Percentiles rank a stretch among this genome's conserved stretches.
phyloP scores from a whole-genome alignment of 1,139 yeast genomes.

The Candida sp. region DNA sequence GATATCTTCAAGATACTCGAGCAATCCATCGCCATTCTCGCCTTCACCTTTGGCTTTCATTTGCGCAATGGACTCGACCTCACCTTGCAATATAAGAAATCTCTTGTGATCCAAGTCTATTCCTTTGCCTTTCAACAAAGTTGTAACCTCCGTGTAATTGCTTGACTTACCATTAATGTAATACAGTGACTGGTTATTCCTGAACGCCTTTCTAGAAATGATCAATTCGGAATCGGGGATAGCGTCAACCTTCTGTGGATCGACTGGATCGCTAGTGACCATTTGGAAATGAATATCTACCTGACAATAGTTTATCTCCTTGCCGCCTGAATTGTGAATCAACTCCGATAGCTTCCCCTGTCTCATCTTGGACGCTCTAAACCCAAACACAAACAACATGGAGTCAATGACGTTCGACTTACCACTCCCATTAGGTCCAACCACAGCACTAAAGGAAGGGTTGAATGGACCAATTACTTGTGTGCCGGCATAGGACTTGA shows the following conservation, averaged over 20 bases:
- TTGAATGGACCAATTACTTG: constrained; percentile 96
- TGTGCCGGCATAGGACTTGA: constrained; percentile 96
- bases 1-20: constrained; percentile 95
- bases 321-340: constrained; percentile 80
- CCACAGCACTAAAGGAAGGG: constrained; percentile 93
- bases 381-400: constrained; percentile 94
- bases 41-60: constrained; percentile 98
- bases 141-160: constrained; percentile 81
- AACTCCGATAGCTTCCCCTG: constrained; percentile 91
- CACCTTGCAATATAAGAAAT: constrained; percentile 95
- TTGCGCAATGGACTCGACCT: constrained; percentile 97
- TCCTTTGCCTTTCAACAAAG: constrained; percentile 77
- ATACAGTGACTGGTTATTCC: constrained; percentile 80
- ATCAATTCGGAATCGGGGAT: constrained; percentile 65
- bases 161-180: constrained; percentile 73
- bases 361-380: constrained; percentile 96
- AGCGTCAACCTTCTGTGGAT: constrained; percentile 40
- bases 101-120: constrained; percentile 95
- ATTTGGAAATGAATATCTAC: constrained; percentile 94
- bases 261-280: constrained; percentile 61
- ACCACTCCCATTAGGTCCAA: constrained; percentile 99
- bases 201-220: constrained; percentile 79
- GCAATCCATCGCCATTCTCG: constrained; percentile 90
- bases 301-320: constrained; percentile 72
- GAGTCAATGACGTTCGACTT: constrained; percentile 98